phyloP scores from a whole-genome alignment of 129 eudicot species.

The Centella asiatica region DNA sequence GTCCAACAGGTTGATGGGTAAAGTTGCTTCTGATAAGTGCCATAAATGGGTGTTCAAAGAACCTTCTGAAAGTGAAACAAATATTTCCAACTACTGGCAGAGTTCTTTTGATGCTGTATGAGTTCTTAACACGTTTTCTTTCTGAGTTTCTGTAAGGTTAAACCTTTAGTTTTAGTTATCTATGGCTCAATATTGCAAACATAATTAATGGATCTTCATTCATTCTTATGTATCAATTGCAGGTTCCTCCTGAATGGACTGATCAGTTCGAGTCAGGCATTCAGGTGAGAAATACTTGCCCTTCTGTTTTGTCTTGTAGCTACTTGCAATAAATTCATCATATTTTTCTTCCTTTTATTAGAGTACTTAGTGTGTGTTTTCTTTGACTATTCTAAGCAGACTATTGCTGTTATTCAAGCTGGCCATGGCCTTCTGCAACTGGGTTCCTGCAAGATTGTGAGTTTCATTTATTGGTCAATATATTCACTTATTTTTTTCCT shows the following conservation, averaged over 20 bases:
- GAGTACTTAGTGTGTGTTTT: no score
- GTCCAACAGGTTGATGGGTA: slow-evolving; percentile 91
- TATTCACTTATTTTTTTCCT: not conserved
- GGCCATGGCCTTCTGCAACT: slow-evolving; percentile 98
- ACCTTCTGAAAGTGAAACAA: slow-evolving; percentile 91
- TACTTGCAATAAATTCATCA: not conserved
- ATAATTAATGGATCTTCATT: no score
- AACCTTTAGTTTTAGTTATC: not conserved
- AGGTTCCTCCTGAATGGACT: slow-evolving; percentile 96
- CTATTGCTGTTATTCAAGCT: slow-evolving; percentile 98
- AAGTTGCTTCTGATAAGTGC: slow-evolving; percentile 99
- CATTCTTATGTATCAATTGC: slow-evolving; percentile 22
- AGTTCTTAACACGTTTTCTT: not conserved
- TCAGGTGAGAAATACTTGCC: slow-evolving; percentile 44
- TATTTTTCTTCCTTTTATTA: not conserved
- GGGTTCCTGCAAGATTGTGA: slow-evolving; percentile 98
- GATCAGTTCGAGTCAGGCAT: slow-evolving; percentile 98
- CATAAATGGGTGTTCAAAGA: slow-evolving; percentile 99
- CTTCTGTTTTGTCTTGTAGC: slow-evolving; percentile 8
- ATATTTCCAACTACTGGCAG: slow-evolving; percentile 93
- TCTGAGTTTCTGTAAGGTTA: not conserved
- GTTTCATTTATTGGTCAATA: slow-evolving; percentile 19
- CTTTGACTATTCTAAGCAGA: no score
- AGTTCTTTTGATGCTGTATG: slow-evolving; percentile 98
- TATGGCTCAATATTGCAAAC: no score